phyloP scores from a whole-genome alignment of 2,329 filamentous ascomycete species.

The Sporothrix euskadiensis region DNA sequence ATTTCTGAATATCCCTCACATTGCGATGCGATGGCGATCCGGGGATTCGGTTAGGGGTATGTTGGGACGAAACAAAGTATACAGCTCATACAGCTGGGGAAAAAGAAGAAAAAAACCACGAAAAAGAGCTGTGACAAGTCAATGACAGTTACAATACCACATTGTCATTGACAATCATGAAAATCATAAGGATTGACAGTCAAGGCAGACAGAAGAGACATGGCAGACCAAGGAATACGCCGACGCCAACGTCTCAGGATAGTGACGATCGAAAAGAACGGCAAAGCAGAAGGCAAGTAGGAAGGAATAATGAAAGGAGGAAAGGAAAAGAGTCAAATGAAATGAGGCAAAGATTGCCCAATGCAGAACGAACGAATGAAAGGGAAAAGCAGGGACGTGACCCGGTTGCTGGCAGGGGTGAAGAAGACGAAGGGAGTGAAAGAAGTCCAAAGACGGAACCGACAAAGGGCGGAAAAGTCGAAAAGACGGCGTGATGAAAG shows the following conservation, averaged over 20 bases:
- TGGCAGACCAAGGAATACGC: slow-evolving; percentile 14
- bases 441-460: not conserved
- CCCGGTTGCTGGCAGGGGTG: slow-evolving; percentile 7
- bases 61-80: not conserved
- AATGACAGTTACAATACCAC: not conserved
- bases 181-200: not conserved
- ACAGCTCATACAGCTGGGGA: not conserved
- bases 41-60: slow-evolving; percentile 8
- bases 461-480: not conserved
- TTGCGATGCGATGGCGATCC: slow-evolving; percentile 24
- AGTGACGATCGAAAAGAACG: slow-evolving; percentile 15
- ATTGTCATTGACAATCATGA: not conserved
- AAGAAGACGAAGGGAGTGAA: not conserved
- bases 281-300: not conserved
- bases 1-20: slow-evolving; percentile 17
- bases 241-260: slow-evolving; percentile 21
- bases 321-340: not conserved
- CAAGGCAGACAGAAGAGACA: not conserved
- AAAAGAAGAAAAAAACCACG: too few relatives aligned
- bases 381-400: slow-evolving; percentile 4
- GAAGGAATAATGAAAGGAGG: not conserved
- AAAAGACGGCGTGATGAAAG: slow-evolving; percentile 2
- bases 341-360: slow-evolving; percentile 5
- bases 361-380: slow-evolving; percentile 5
- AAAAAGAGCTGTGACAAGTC: not conserved